phyloP scores from a whole-genome alignment of 2,329 filamentous ascomycete species.

The Fusarium scirpi region DNA sequence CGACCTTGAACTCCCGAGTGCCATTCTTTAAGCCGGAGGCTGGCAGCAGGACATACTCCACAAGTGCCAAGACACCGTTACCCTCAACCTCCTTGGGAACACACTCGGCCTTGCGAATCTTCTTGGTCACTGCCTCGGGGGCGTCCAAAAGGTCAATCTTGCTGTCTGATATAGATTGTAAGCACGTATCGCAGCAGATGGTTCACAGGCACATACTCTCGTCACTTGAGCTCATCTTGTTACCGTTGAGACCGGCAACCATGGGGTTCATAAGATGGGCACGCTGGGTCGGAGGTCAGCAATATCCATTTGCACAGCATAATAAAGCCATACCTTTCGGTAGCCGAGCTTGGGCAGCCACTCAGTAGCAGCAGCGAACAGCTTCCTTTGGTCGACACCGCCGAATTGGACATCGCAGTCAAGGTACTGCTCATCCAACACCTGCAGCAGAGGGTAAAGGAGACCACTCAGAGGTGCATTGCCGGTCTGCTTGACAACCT shows the following conservation, averaged over 20 bases:
- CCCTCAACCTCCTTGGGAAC: constrained; percentile 81
- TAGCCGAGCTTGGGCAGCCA: constrained; percentile 89
- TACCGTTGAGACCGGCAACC: constrained; percentile 85
- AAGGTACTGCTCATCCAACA: constrained; percentile 90
- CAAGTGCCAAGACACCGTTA: constrained; percentile 88
- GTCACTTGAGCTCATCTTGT: constrained; percentile 87
- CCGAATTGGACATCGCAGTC: constrained; percentile 91
- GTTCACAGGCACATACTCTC: constrained; percentile 59
- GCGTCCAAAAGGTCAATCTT: constrained; percentile 95
- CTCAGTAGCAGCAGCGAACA: constrained; percentile 88
- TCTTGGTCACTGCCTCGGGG: constrained; percentile 79
- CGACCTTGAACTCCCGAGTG: constrained; percentile 74
- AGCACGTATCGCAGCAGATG: neutral
- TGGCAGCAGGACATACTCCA: constrained; percentile 88
- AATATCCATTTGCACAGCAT: neutral
- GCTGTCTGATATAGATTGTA: constrained; percentile 64
- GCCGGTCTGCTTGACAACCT: constrained; percentile 91
- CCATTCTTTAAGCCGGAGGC: constrained; percentile 71
- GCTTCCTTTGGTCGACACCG: constrained; percentile 86
- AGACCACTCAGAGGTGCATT: constrained; percentile 73
- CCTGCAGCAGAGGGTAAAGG: constrained; percentile 73
- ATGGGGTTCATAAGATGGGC: constrained; percentile 72
- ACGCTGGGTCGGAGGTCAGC: constrained; percentile 46
- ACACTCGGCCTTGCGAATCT: constrained; percentile 86
- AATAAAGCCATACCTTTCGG: constrained; percentile 63